phyloP scores from a whole-genome alignment of 1,139 yeast species.

The Spathaspora sp. region DNA sequence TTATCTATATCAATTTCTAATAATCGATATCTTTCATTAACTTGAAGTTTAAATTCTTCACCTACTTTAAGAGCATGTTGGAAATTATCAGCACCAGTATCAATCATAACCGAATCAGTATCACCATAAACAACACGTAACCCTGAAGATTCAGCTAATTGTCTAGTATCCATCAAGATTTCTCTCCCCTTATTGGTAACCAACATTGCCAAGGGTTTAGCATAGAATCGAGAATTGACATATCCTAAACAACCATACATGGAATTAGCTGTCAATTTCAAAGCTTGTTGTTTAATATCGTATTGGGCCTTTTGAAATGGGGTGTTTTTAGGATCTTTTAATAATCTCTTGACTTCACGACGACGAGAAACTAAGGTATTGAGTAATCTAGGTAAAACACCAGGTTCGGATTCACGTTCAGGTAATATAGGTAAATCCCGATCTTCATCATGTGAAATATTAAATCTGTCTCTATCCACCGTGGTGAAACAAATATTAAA shows the following conservation, averaged over 20 bases:
- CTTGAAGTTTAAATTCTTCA: slow-evolving; percentile 76
- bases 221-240: slow-evolving; percentile 88
- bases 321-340: slow-evolving; percentile 72
- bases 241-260: slow-evolving; percentile 99
- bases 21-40: slow-evolving; percentile 82
- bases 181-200: slow-evolving; percentile 97
- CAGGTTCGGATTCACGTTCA: slow-evolving; percentile 54
- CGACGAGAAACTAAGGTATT: slow-evolving; percentile 88
- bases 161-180: slow-evolving; percentile 89
- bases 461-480: slow-evolving; percentile 65
- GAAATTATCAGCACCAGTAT: slow-evolving; percentile 73
- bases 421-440: slow-evolving; percentile 77
- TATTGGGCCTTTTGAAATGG: slow-evolving; percentile 70
- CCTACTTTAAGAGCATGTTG: slow-evolving; percentile 82
- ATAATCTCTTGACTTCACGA: slow-evolving; percentile 83
- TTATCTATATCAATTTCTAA: slow-evolving; percentile 96
- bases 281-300: slow-evolving; percentile 94
- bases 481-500: slow-evolving; percentile 97
- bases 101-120: slow-evolving; percentile 99
- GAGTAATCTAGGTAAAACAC: slow-evolving; percentile 84
- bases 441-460: slow-evolving; percentile 49
- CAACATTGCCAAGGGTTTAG: slow-evolving; percentile 93
- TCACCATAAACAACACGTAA: slow-evolving; percentile 95
- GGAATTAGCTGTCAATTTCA: slow-evolving; percentile 95
- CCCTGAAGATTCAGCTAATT: slow-evolving; percentile 81